These are phyloP conservation scores for Erythrobasidium yunnanense DNA, from an alignment of 768 basidiomycete genomes.

Conservation along the genomic window DNA sequence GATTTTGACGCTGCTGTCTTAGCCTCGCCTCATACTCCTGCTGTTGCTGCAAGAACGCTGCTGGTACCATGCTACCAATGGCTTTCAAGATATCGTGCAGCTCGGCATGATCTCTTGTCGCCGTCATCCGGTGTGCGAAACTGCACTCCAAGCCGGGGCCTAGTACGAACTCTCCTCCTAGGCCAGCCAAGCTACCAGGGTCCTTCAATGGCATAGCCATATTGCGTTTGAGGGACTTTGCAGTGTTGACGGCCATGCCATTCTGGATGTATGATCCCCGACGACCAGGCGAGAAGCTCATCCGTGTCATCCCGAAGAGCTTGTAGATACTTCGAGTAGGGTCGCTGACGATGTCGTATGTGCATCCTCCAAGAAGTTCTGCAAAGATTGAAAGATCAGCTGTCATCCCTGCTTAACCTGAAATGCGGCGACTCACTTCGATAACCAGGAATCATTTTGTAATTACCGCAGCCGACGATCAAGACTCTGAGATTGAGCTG, in stretches of 20 bases:
- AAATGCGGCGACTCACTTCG: constrained; percentile 1
- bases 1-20: no score
- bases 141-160: constrained; percentile 18
- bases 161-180: constrained; percentile 19
- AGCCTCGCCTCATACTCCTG: no score
- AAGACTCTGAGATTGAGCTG: constrained; percentile 13
- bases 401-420: neutral
- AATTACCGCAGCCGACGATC: constrained; percentile 15
- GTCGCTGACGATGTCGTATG: constrained; percentile 5
- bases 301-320: neutral
- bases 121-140: constrained; percentile 18
- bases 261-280: constrained; percentile 2
- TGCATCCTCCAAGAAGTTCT: constrained; percentile 5
- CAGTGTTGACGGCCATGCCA: constrained; percentile 9
- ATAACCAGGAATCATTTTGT: constrained; percentile 21
- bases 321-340: neutral
- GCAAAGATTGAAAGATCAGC: neutral
- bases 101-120: constrained; percentile 14
- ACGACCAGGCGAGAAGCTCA: neutral
- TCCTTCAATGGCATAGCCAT: constrained; percentile 13
- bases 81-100: constrained; percentile 13
- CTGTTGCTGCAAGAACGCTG: no score
- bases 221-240: neutral
- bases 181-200: constrained; percentile 2
- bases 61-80: constrained; percentile 1